These are phyloP conservation scores for Ogataea degrootiae DNA, from an alignment of 805 yeast genomes.

Conservation along the genomic window DNA sequence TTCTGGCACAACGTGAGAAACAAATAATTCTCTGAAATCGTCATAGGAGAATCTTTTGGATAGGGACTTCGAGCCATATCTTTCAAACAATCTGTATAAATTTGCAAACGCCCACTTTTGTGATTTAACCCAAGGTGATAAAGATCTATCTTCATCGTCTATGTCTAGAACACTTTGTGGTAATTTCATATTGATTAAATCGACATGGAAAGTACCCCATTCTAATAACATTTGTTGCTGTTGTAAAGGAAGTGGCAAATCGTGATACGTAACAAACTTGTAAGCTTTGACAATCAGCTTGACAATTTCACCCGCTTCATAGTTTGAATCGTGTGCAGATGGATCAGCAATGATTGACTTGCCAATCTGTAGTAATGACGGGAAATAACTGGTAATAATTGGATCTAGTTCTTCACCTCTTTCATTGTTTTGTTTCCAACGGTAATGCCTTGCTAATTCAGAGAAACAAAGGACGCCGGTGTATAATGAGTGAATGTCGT, in stretches of 20 bases:
- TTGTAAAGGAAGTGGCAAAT: constrained; percentile 68
- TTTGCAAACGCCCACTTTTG: constrained; percentile 90
- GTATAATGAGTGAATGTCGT: constrained; percentile 39
- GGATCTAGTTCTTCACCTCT: constrained; percentile 51
- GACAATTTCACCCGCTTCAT: constrained; percentile 61
- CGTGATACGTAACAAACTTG: constrained; percentile 77
- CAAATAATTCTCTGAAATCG: constrained; percentile 55
- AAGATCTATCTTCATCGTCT: constrained; percentile 48
- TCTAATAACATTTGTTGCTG: constrained; percentile 43
- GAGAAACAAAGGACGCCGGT: constrained; percentile 74
- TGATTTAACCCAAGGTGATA: constrained; percentile 63
- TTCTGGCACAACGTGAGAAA: constrained; percentile 64
- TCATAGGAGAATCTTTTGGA: constrained; percentile 48
- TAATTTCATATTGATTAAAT: constrained; percentile 52
- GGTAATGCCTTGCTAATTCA: constrained; percentile 68
- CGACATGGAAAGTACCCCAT: constrained; percentile 78
- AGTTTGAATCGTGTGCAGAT: constrained; percentile 18
- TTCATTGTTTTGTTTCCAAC: constrained; percentile 66
- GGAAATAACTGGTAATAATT: constrained; percentile 60
- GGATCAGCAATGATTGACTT: constrained; percentile 42
- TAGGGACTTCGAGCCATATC: constrained; percentile 56
- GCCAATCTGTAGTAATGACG: constrained; percentile 63
- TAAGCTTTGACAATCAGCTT: constrained; percentile 71
- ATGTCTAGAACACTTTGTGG: constrained; percentile 49
- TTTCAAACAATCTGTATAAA: constrained; percentile 60